Evolutionary conservation across 257 asterid species (phyloP).

Genomic region (Paraleonurus japonicus): DNA sequence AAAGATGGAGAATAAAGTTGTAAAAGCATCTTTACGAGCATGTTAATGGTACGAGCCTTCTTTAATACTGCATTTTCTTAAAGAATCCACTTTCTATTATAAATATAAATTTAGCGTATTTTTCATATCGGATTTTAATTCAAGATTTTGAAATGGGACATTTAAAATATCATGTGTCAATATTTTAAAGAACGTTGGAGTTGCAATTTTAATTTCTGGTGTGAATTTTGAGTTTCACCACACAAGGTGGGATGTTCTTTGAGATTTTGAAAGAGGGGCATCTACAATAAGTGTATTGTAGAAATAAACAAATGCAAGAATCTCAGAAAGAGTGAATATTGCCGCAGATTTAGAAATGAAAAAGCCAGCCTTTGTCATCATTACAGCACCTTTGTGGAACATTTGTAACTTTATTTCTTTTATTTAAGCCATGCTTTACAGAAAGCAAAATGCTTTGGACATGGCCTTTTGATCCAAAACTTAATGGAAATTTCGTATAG

Average conservation of each 20-base stretch:
- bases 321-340: slow-evolving; percentile 25
- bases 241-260: not conserved
- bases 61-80: not conserved
- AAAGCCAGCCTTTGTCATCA: slow-evolving; percentile 47
- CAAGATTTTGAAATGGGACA: not conserved
- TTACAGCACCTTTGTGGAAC: slow-evolving; percentile 24
- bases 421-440: slow-evolving; percentile 14
- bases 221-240: not conserved
- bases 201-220: not conserved
- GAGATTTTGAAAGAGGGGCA: slow-evolving; percentile 1
- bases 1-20: not conserved
- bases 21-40: not conserved
- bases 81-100: not conserved
- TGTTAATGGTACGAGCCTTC: not conserved
- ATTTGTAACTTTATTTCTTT: slow-evolving; percentile 4
- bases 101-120: not conserved
- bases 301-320: slow-evolving; percentile 31
- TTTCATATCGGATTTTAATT: no score
- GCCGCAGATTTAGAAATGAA: slow-evolving; percentile 20
- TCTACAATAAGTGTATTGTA: slow-evolving; percentile 19
- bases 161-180: no score
- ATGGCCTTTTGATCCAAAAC: slow-evolving; percentile 5
- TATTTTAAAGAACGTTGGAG: no score
- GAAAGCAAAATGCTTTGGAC: slow-evolving; percentile 23
- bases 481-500: not conserved